Evolutionary conservation across 192 early-diverging fungal species (phyloP), one percentile per base, ranked within the genome.

Genomic region (Entrophospora sp.): DNA sequence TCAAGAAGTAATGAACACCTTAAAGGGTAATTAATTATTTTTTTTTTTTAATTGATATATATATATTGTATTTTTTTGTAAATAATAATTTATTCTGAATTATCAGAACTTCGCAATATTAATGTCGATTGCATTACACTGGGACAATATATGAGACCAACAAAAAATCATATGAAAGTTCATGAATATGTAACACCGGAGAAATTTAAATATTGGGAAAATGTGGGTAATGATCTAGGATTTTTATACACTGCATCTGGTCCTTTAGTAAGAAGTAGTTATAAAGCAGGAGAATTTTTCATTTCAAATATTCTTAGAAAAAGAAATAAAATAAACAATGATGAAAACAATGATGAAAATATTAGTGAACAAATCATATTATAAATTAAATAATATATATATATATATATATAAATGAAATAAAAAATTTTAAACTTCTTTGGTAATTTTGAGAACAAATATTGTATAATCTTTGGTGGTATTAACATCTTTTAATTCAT

Each of bases 71-170:
- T 64, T 32, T 64, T 66, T 13, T 71, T 22, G 56, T 37, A 25
- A 45, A 25, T 49, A 62, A 24, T 34, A 3, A 25, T 25, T 40
- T 28, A 59, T 24, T 12, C 14, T n/a, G 52, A 35, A 46, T 48
- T 49, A 18, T 51, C 7, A 74, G 94, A 86, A 64, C 71, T 96
- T 60, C 78, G 94, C 49, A 79, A 83, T 22, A 79, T 85, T 13
- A 82, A 88, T 40, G 94, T 96, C 22, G 96, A 98, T 69, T 91
- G 93, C 42, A 83, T 98, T 18, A 98, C 96, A 9, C 77, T 98
- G 61, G 96, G 96, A n/a, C 96, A 98, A 75, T 98, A 98, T 73
- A 98, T 98, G 96, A 84, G 92, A 45, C 96, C 96, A n/a, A 96
- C 96, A 22, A 98, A 96, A 81, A 88, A 90, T 64, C 94, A 98